These are phyloP conservation scores for Amanita pallidorosea DNA, from an alignment of 768 basidiomycete species.

Conservation along the genomic window DNA sequence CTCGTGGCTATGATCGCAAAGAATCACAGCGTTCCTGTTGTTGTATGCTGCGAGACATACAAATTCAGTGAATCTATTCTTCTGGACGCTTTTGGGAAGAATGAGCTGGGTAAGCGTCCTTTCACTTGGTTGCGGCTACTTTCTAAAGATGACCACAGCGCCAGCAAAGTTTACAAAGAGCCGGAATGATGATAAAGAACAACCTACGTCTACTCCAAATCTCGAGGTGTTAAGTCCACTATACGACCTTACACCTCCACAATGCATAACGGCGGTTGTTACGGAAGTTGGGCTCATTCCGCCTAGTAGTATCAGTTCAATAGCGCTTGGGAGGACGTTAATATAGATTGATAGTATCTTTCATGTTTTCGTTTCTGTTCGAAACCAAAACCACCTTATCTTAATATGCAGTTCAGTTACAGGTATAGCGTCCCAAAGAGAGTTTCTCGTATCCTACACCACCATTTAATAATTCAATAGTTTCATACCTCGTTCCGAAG, in stretches of 20 bases:
- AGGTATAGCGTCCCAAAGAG: too few species aligned
- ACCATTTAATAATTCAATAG: neutral
- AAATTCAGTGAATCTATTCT: slow-evolving; percentile 92
- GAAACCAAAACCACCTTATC: too few species aligned
- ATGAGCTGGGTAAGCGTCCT: slow-evolving; percentile 70
- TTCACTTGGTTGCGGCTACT: neutral
- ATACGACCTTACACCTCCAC: slow-evolving; percentile 91
- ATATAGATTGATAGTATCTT: slow-evolving; percentile 16
- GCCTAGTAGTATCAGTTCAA: slow-evolving; percentile 80
- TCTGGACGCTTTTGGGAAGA: slow-evolving; percentile 91
- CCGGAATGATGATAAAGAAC: slow-evolving; percentile 13
- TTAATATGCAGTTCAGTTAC: too few species aligned
- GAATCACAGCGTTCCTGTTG: slow-evolving; percentile 79
- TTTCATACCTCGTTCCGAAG: slow-evolving; percentile 62
- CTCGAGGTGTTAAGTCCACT: slow-evolving; percentile 78
- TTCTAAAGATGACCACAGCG: slow-evolving; percentile 15
- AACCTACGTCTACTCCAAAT: slow-evolving; percentile 29
- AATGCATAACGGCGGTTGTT: slow-evolving; percentile 89
- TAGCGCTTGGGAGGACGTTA: slow-evolving; percentile 50
- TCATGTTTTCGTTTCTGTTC: neutral
- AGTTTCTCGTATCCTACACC: too few species aligned
- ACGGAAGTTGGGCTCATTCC: slow-evolving; percentile 96
- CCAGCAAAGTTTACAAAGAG: slow-evolving; percentile 23
- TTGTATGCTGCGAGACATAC: slow-evolving; percentile 98
- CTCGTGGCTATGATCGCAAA: slow-evolving; percentile 96